Evolutionary conservation across 2,329 filamentous ascomycete species (phyloP), one percentile per base, ranked within the genome.

Genomic region (Monilinia fructicola): DNA sequence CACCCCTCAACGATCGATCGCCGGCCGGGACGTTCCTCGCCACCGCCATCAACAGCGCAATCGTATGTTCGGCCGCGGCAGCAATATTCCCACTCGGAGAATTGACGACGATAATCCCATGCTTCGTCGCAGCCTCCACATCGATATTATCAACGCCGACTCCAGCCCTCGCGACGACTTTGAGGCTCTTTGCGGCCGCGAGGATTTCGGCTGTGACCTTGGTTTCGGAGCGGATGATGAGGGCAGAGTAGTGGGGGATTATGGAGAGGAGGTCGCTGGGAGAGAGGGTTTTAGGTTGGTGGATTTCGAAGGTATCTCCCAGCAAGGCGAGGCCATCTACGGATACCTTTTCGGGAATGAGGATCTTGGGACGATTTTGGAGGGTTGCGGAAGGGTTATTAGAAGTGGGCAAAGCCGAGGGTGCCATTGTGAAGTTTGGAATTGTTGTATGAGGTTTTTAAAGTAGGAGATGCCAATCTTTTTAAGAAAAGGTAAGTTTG

Each of bases 121-220:
- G 81, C 50, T 84, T 82, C 0, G 90, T 94, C 3, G 91, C 91
- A 10, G 87, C 85, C 44, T 86, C 81, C 0, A 94, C 88, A 74
- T 94, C 84, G 59, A 95, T 91, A 78, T 94, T 93, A 78, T 94
- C 90, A 31, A 94, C 90, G 42, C 90, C 91, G 1, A 94, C 91
- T 16, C 91, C 91, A 16, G 91, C 91, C 68, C 91, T 83, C 2
- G 90, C 91, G 28, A 95, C 90, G 11, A 94, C 91, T 71, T 90
- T 89, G 62, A 94, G 82, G 67, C 86, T 89, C 71, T 82, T 85
- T 12, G 86, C 90, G 1, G 87, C 88, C 16, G 81, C 78, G 16
- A 94, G 82, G 0, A 94, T 82, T 3, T 83, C 79, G 0, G 88
- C 83, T 0, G 89, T 93, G 68, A 94, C 90, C 74, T 93, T 90